Evolutionary conservation across 2,329 filamentous ascomycete species (phyloP), one percentile per base, ranked within the genome.

Genomic region (Pseudogymnoascus sp.): DNA sequence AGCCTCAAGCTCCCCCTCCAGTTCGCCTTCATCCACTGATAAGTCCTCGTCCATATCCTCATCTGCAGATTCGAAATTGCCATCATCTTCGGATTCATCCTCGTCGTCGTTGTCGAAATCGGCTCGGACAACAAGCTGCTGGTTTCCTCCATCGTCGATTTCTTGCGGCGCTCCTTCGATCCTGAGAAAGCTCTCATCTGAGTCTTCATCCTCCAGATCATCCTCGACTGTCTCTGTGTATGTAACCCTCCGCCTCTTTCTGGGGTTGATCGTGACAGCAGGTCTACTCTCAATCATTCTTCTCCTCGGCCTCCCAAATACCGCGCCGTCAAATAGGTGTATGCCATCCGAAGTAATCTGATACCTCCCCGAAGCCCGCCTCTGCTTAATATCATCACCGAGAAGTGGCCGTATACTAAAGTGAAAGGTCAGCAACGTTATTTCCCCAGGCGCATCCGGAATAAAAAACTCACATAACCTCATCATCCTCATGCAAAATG

Each of bases 311-410:
- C 88, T 83, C 2, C 93, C 93, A 73, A 93, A 96, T 0, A 91
- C 84, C 18, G 96, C 80, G 3, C 93, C 93, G 73, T 97, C 93
- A 10, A 95, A 82, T 5, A 97, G 80, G 72, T 93, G 92, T 68
- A 82, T 87, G 3, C 93, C 93, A 73, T 91, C 89, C 1, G 78
- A 71, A 0, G 89, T 86, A 62, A 97, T 96, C 74, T 97, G 93
- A 67, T 89, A 80, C 59, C 93, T 85, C 26, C 93, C 93, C 64
- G 85, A 87, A 10, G 96, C 77, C 62, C 85, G 84, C 68, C 92
- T 83, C 59, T 86, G 83, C 70, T 86, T 85, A 7, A 95, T 76
- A 73, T 97, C 93, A 47, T 87, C 83, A 23, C 84, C 86, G 63
- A 88, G 81, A 39, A 97, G 83, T 10, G 91, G 86, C 60, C 91